phyloP scores from a whole-genome alignment of 1,139 yeast species.

The Scheffersomyces segobiensis region DNA sequence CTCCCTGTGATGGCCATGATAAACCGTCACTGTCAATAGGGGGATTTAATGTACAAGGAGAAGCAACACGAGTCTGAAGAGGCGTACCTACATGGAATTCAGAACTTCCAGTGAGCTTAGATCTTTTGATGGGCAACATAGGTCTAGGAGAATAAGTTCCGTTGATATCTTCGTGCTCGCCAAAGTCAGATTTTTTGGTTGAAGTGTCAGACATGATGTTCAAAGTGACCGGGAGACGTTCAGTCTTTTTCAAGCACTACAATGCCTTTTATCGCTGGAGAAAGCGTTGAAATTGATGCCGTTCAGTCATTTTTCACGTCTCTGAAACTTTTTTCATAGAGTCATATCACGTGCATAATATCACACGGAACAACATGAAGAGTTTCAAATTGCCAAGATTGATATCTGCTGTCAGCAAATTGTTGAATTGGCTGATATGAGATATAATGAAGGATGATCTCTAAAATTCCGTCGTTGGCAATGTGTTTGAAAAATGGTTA shows the following conservation, averaged over 20 bases:
- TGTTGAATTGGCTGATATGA: no score
- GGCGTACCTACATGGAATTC: conserved; percentile 35
- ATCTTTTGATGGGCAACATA: conserved; percentile 24
- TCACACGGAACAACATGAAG: background rate
- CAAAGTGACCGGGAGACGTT: background rate
- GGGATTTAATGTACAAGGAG: conserved; percentile 80
- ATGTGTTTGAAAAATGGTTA: no score
- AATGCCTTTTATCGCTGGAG: background rate
- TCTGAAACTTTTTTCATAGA: background rate
- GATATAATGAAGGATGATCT: no score
- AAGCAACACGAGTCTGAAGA: conserved; percentile 73
- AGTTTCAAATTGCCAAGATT: no score
- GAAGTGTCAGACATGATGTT: background rate
- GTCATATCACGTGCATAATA: background rate
- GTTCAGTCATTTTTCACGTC: background rate
- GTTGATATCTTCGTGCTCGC: conserved; percentile 8
- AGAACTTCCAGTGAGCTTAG: conserved; percentile 17
- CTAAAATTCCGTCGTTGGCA: no score
- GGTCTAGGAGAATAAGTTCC: conserved; percentile 25
- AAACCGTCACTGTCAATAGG: conserved; percentile 89
- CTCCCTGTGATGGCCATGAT: conserved; percentile 94
- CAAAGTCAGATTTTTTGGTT: background rate
- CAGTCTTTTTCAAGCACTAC: background rate
- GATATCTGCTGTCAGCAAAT: no score
- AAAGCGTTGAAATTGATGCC: background rate